phyloP scores from a whole-genome alignment of 805 yeast genomes.

The Teunomyces tritomae region DNA sequence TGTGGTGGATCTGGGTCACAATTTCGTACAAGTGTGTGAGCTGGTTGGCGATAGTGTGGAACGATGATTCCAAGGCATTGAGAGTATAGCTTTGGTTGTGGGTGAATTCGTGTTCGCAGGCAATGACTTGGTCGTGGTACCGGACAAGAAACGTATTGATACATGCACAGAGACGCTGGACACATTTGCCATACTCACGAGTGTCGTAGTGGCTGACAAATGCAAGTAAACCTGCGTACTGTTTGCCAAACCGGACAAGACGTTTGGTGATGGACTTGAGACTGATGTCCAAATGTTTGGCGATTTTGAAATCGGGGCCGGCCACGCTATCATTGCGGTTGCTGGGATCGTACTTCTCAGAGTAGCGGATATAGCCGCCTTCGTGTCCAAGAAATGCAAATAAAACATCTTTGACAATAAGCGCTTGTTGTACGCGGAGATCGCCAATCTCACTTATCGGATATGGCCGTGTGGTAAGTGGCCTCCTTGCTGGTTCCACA shows the following conservation, averaged over 20 bases:
- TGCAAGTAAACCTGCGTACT: slow-evolving; percentile 53
- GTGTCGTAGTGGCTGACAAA: slow-evolving; percentile 62
- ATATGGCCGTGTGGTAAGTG: slow-evolving; percentile 33
- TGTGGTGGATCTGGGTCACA: slow-evolving; percentile 48
- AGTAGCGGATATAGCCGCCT: slow-evolving; percentile 72
- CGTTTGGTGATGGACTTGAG: slow-evolving; percentile 66
- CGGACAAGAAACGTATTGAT: slow-evolving; percentile 31
- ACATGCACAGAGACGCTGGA: slow-evolving; percentile 69
- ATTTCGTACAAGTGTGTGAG: slow-evolving; percentile 60
- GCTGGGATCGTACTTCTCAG: slow-evolving; percentile 55
- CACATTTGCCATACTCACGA: slow-evolving; percentile 60
- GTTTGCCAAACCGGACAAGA: slow-evolving; percentile 60
- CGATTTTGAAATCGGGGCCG: slow-evolving; percentile 77
- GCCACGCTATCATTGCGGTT: slow-evolving; percentile 38
- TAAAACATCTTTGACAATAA: slow-evolving; percentile 67
- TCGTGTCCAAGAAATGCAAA: slow-evolving; percentile 69
- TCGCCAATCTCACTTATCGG: slow-evolving; percentile 49
- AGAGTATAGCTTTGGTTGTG: slow-evolving; percentile 54
- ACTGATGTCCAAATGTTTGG: slow-evolving; percentile 69
- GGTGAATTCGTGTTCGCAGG: slow-evolving; percentile 55
- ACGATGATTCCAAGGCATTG: slow-evolving; percentile 47
- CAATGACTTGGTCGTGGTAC: slow-evolving; percentile 30
- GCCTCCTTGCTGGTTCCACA: slow-evolving; percentile 4
- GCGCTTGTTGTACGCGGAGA: slow-evolving; percentile 64
- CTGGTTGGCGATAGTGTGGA: slow-evolving; percentile 25